These are phyloP conservation scores for Neopestalotiopsis sp. DNA, from an alignment of 2,329 filamentous ascomycete genomes.

Conservation along the genomic window DNA sequence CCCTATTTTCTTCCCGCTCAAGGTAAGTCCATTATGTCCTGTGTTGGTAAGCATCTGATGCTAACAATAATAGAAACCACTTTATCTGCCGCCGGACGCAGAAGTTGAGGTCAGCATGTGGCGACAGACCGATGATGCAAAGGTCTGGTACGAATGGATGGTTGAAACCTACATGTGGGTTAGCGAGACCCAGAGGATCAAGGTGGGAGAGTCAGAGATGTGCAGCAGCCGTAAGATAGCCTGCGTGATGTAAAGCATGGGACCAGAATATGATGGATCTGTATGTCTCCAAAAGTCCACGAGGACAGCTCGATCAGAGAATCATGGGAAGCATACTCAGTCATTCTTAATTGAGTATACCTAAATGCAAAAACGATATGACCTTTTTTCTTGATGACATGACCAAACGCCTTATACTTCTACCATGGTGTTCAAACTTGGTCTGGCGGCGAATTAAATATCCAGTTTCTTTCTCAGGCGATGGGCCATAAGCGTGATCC, in stretches of 20 bases:
- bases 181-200: conserved; percentile 65
- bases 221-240: conserved; percentile 74
- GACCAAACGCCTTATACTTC: conserved; percentile 16
- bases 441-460: background rate
- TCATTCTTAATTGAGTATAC: background rate
- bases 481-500: background rate
- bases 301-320: too few species aligned
- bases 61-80: conserved; percentile 67
- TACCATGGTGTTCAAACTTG: background rate
- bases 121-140: conserved; percentile 92
- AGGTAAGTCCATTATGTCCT: conserved; percentile 60
- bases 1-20: conserved; percentile 95
- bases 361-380: conserved; percentile 1
- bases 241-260: conserved; percentile 68
- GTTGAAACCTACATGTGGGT: conserved; percentile 81
- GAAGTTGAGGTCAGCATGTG: conserved; percentile 94
- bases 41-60: background rate
- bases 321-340: background rate
- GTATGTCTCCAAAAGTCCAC: too few species aligned
- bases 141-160: conserved; percentile 99
- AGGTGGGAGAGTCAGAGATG: conserved; percentile 69
- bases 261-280: background rate
- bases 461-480: background rate
- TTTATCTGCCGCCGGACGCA: conserved; percentile 83
- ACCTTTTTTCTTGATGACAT: conserved; percentile 10